Base-by-base conservation (phyloP, 768 basidiomycete genomes). In the Coprinopsis strossmayeri region DNA sequence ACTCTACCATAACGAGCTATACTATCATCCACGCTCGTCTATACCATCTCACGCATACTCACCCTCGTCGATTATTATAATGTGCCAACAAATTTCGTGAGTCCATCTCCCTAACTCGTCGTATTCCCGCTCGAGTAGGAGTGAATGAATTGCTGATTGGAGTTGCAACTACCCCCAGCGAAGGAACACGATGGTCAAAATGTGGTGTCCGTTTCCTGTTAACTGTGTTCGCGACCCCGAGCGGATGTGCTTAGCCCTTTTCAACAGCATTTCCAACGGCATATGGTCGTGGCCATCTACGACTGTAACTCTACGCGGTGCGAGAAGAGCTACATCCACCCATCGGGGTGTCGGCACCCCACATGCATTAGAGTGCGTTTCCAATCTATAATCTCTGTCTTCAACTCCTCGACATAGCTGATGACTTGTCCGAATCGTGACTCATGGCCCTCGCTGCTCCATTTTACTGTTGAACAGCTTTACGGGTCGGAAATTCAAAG, bases 1-100 rank as follows among this genome's bases (percentile, higher is more conserved):
- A n/a, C n/a, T n/a, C n/a, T n/a, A n/a, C n/a, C n/a, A n/a, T n/a
- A n/a, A n/a, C n/a, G n/a, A n/a, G n/a, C n/a, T n/a, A 41, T 50
- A 21, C 46, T 12, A 5, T 34, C 26, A 32, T 42, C 49, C 41
- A 35, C 24, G 25, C 51, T 49, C 11, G 23, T 45, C 37, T 41
- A 35, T 44, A n/a, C 20, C 21, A 35, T 17, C 10, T 39, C 10
- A 12, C 15, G 21, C 43, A 24, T 9, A 42, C 43, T 32, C 32
- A 34, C 15, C 44, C 48, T 41, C 45, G 48, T 37, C 39, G 21
- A 32, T 26, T 21, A 35, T 40, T 38, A 60, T 37, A 49, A 89
- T 89, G 87, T 89, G 87, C 63, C 78, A 71, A 71, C 79, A 79
- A 65, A 72, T 87, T 64, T 82, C 87, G 87, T 88, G 68, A 58